Evolutionary conservation across 768 basidiomycete species (phyloP), one percentile per base, ranked within the genome.

Genomic region (Mycena sanguinolenta): DNA sequence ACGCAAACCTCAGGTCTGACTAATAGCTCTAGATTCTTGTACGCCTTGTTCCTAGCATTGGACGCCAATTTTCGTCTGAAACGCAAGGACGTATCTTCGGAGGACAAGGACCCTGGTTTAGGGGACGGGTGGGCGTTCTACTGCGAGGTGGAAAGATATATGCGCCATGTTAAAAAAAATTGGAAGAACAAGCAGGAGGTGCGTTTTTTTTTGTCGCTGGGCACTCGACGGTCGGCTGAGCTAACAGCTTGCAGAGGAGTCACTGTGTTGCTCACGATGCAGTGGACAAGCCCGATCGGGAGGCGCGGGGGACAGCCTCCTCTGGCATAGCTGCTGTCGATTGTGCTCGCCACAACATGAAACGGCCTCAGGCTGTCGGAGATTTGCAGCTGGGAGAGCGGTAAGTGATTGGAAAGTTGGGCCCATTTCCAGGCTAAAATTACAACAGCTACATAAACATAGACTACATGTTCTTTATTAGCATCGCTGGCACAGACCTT

Each of bases 341-440:
- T 10, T 34, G 53, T 17, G 53, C 53, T 30, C 53, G 53, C 28
- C 53, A 54, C 30, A 54, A 54, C 30, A 54, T 54, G 53, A 54
- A 54, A 28, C 53, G 53, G 30, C 53, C 53, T 5, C 4, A 54
- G 10, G 53, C 53, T 4, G 53, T 54, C 4, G 53, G 53, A 17
- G 53, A 54, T 23, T 28, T 54, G 10, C 53, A 54, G 28, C 53
- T 54, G 6, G 30, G 30, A 54, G 53, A 54, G 30, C 27, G 30
- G 53, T 54, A 32, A 6, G 53, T 34, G 6, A 4, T 34, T 34
- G 32, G 32, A 34, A n/a, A n/a, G n/a, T n/a, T n/a, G n/a, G n/a
- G n/a, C n/a, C n/a, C n/a, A n/a, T n/a, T n/a, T 34, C 10, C 6
- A 34, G 32, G 10, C 32, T 34, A 10, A 34, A 4, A 10, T 10